These are phyloP conservation scores for Ormosia emarginata DNA, from an alignment of 306 rosid species.

Conservation along the genomic window DNA sequence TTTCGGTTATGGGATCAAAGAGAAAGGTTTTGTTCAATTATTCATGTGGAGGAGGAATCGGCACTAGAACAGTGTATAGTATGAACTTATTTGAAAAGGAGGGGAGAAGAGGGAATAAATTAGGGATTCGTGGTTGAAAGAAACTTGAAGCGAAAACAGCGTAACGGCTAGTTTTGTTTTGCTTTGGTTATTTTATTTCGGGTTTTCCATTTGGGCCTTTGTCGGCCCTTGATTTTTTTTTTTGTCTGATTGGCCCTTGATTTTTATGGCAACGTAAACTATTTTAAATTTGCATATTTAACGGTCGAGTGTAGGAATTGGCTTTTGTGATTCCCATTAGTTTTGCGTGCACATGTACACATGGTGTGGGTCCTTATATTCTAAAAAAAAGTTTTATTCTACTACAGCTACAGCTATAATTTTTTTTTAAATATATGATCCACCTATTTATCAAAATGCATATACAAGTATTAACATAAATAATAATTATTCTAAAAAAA, in stretches of 20 bases:
- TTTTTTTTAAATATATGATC: too few relatives aligned
- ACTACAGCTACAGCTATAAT: too few relatives aligned
- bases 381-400: too few relatives aligned
- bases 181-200: neutral
- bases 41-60: neutral
- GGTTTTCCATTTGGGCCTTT: conserved; percentile 14
- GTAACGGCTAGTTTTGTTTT: conserved; percentile 34
- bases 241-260: neutral
- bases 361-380: neutral
- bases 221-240: neutral
- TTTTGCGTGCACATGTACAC: neutral
- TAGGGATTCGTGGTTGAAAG: conserved; percentile 18
- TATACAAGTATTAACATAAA: too few relatives aligned
- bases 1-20: neutral
- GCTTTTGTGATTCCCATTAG: neutral
- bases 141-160: neutral
- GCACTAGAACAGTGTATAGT: neutral
- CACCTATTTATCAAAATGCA: too few relatives aligned
- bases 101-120: conserved; percentile 1
- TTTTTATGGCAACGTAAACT: neutral
- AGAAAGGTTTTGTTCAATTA: too few relatives aligned
- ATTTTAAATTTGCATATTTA: conserved; percentile 6
- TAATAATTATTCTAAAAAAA: too few relatives aligned
- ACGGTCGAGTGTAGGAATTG: conserved; percentile 4
- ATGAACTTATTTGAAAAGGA: neutral